Conservation (phyloP, 148 eudicot species). For the Dysphania ambrosioides region DNA sequence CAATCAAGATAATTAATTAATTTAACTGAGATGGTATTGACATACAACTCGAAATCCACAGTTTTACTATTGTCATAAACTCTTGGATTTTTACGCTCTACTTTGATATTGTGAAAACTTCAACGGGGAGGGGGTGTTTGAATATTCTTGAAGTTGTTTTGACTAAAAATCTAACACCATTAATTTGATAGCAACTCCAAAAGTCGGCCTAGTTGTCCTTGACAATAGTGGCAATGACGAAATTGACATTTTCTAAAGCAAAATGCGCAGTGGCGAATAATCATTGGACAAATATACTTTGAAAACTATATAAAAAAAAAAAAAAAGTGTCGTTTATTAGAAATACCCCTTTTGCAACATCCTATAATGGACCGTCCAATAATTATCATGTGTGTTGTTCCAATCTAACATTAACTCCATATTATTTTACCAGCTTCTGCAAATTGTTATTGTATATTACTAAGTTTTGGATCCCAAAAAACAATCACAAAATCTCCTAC, state of each 20-base stretch:
- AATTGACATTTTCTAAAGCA: not conserved
- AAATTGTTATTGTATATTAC: not conserved
- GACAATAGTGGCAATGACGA: slow-evolving; percentile 4
- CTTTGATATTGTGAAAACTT: no score
- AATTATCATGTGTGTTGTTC: slow-evolving; percentile 4
- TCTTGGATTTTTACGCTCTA: no score
- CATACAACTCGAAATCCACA: no score
- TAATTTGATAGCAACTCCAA: not conserved
- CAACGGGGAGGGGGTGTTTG: no score
- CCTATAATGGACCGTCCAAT: not conserved
- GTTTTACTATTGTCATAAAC: no score
- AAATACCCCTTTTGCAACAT: not conserved
- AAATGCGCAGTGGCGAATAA: not conserved
- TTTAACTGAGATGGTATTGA: no score
- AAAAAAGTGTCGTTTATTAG: no score
- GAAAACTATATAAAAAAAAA: no score
- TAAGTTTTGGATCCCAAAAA: slow-evolving; percentile 10
- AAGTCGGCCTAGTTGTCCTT: slow-evolving; percentile 16
- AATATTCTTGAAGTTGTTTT: no score
- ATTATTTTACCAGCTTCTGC: slow-evolving; percentile 12
- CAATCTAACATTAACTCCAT: not conserved
- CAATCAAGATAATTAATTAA: no score
- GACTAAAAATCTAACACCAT: not conserved
- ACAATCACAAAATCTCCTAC: not conserved
- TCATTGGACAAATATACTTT: not conserved